These are phyloP conservation scores for Gnaphalium uliginosum DNA, from an alignment of 129 eudicot genomes.

Conservation along the genomic window DNA sequence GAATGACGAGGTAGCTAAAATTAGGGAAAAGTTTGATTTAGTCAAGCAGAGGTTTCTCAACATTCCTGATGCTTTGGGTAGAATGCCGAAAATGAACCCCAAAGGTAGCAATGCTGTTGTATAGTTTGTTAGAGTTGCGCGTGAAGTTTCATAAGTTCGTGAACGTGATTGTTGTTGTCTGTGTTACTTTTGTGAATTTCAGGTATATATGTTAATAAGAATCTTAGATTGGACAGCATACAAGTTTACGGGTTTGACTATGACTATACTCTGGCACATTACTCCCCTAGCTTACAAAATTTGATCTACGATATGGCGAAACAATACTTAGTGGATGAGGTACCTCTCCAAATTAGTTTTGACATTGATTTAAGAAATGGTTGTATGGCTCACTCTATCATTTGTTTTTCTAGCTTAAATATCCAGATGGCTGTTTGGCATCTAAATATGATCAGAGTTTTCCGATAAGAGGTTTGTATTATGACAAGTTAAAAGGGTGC, in stretches of 20 bases:
- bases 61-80: conserved; percentile 64
- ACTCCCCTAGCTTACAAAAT: conserved; percentile 77
- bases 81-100: conserved; percentile 88
- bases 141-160: conserved; percentile 1
- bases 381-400: conserved; percentile 6
- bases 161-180: conserved; percentile 15
- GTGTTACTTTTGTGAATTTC: conserved; percentile 19
- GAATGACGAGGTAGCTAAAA: conserved; percentile 54
- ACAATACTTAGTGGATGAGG: conserved; percentile 94
- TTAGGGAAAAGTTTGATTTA: conserved; percentile 57
- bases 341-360: conserved; percentile 26
- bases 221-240: conserved; percentile 85
- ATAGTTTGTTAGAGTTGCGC: background rate
- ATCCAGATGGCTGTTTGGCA: conserved; percentile 86
- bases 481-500: conserved; percentile 92
- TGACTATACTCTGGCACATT: conserved; percentile 94
- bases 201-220: conserved; percentile 96
- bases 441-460: conserved; percentile 79
- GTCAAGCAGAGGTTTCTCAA: conserved; percentile 69
- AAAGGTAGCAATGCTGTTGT: conserved; percentile 47
- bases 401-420: conserved; percentile 64
- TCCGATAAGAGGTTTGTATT: conserved; percentile 93
- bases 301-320: conserved; percentile 88
- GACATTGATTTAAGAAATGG: background rate
- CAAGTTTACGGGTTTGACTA: conserved; percentile 99